Evolutionary conservation across 1,284 basidiomycete genomes (phyloP).

Genomic region (Leccinum pallidistipes): DNA sequence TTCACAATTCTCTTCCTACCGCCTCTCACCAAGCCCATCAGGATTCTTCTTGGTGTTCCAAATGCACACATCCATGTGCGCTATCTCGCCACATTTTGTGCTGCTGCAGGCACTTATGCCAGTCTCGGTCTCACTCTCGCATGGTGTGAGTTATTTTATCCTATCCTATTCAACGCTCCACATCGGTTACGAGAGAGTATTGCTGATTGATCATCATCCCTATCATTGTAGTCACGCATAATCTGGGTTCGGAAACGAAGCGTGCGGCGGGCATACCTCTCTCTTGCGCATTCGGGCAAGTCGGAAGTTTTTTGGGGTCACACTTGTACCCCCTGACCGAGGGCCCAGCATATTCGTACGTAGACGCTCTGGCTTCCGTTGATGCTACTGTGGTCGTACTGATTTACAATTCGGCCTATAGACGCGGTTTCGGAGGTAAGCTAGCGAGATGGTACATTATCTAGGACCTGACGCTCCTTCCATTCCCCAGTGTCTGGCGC

Average conservation of each 20-base stretch:
- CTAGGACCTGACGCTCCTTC: background rate
- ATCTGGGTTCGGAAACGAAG: slow-evolving; percentile 77
- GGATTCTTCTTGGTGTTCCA: slow-evolving; percentile 21
- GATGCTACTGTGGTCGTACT: background rate
- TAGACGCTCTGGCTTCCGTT: background rate
- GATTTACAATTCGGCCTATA: slow-evolving; percentile 7
- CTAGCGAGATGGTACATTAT: background rate
- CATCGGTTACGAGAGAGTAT: background rate
- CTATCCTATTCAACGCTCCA: too few relatives aligned
- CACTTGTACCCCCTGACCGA: slow-evolving; percentile 68
- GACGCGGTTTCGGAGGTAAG: slow-evolving; percentile 31
- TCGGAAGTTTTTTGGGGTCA: slow-evolving; percentile 69
- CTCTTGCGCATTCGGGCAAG: slow-evolving; percentile 75
- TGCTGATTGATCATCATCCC: background rate
- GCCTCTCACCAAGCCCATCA: slow-evolving; percentile 11
- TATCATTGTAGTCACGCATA: slow-evolving; percentile 56
- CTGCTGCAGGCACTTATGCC: slow-evolving; percentile 68
- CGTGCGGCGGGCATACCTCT: slow-evolving; percentile 72
- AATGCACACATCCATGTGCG: slow-evolving; percentile 47
- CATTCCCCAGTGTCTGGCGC: slow-evolving; percentile 47
- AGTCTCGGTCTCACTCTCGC: slow-evolving; percentile 66
- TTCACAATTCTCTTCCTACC: background rate
- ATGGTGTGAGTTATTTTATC: slow-evolving; percentile 56
- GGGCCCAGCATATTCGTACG: slow-evolving; percentile 62
- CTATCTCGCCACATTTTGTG: slow-evolving; percentile 71